Conservation (phyloP, 176 grass and related monocot species). For the Cenchrus fungigraminus region DNA sequence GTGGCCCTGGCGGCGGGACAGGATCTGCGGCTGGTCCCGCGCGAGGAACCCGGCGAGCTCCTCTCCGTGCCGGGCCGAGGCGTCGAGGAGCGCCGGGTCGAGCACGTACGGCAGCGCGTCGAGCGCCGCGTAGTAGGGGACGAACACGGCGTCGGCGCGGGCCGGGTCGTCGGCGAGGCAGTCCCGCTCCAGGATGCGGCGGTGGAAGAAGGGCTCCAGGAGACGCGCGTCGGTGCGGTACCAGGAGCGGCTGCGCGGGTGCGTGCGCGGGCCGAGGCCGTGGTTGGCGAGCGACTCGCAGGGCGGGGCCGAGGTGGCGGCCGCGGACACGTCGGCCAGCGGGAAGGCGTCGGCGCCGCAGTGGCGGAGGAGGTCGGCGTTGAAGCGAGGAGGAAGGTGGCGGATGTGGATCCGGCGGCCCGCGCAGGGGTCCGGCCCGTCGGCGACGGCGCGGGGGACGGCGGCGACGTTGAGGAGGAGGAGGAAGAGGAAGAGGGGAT, state of each 20-base stretch:
- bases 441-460: background rate
- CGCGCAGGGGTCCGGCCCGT: slow-evolving; percentile 26
- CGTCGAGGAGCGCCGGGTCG: slow-evolving; percentile 41
- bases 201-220: slow-evolving; percentile 76
- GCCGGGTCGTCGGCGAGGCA: slow-evolving; percentile 53
- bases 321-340: slow-evolving; percentile 56
- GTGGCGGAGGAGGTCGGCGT: slow-evolving; percentile 56
- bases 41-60: slow-evolving; percentile 54
- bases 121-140: slow-evolving; percentile 84
- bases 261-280: slow-evolving; percentile 64
- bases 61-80: slow-evolving; percentile 52
- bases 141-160: slow-evolving; percentile 65
- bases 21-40: slow-evolving; percentile 39
- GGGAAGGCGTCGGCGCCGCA: slow-evolving; percentile 60
- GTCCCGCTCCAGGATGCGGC: slow-evolving; percentile 50
- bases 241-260: slow-evolving; percentile 58
- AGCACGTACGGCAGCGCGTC: slow-evolving; percentile 76
- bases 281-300: slow-evolving; percentile 70
- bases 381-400: slow-evolving; percentile 53
- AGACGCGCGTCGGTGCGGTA: slow-evolving; percentile 71
- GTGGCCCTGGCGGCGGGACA: slow-evolving; percentile 56
- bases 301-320: slow-evolving; percentile 38
- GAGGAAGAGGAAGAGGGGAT: slow-evolving; percentile 6
- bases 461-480: background rate
- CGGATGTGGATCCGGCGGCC: slow-evolving; percentile 71